These are phyloP conservation scores for Melocanna baccifera DNA, from an alignment of 176 grass and related monocot genomes.

Conservation along the genomic window DNA sequence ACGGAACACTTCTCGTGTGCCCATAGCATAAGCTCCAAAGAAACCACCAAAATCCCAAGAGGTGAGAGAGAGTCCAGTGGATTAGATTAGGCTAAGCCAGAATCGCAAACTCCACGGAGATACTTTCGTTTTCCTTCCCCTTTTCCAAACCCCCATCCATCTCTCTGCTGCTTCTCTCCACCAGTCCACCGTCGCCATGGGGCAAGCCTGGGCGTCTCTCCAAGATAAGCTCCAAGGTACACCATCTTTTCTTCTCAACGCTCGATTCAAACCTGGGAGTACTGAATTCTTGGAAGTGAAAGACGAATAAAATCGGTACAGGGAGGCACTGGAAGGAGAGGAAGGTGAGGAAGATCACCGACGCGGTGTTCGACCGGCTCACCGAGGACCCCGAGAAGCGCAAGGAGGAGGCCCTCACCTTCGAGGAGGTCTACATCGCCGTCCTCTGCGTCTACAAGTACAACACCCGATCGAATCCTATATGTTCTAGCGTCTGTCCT, in stretches of 20 bases:
- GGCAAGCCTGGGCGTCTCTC: constrained; percentile 59
- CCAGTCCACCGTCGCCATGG: constrained; percentile 44
- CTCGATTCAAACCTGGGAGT: not conserved
- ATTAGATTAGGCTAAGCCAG: constrained; percentile 27
- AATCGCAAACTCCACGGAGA: constrained; percentile 17
- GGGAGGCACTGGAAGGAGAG: constrained; percentile 83
- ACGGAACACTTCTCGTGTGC: not conserved
- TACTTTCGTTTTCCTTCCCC: not conserved
- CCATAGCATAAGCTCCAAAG: not conserved
- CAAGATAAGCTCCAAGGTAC: constrained; percentile 80
- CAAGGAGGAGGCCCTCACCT: constrained; percentile 58
- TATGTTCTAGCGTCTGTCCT: not conserved
- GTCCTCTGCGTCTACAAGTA: constrained; percentile 99
- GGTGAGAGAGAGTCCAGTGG: not conserved
- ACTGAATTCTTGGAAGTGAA: not conserved
- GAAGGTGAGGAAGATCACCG: constrained; percentile 89
- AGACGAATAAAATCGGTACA: constrained; percentile 17
- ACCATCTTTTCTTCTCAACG: not conserved
- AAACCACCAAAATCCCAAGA: not conserved
- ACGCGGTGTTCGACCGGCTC: constrained; percentile 74
- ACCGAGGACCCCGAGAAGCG: constrained; percentile 43
- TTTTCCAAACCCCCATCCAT: not conserved
- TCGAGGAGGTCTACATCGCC: constrained; percentile 88
- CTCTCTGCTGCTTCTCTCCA: not conserved
- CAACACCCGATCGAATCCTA: not conserved